Conservation (phyloP, 331 rosid genomes). For the Quercus tomentella region DNA sequence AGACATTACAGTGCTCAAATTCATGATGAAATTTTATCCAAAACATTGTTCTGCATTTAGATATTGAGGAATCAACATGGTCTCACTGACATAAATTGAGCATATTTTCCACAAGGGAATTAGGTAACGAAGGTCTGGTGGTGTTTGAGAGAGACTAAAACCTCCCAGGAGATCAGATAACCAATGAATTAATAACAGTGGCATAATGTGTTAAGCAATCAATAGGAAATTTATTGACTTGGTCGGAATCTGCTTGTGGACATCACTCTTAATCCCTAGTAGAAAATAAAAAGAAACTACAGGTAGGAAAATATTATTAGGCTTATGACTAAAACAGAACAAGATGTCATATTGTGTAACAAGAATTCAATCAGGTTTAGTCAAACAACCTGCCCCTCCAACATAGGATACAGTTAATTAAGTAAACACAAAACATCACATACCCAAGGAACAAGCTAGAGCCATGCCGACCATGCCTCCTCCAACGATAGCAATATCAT, state of each 20-base stretch:
- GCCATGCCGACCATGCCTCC: conserved; percentile 99
- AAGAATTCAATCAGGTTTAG: not conserved
- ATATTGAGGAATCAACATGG: too few species aligned
- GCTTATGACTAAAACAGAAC: not conserved
- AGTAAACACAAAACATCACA: conserved; percentile 20
- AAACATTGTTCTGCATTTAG: too few species aligned
- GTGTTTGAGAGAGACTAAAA: too few species aligned
- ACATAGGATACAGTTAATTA: not conserved
- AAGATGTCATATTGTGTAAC: not conserved
- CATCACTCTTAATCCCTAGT: not conserved
- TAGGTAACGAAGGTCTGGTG: too few species aligned
- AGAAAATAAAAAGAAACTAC: not conserved
- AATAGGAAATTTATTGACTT: not conserved
- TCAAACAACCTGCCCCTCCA: not conserved
- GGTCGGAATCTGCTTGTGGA: not conserved
- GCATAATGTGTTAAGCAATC: too few species aligned
- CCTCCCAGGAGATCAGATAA: too few species aligned
- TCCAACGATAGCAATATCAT: conserved; percentile 95
- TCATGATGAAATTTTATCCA: too few species aligned
- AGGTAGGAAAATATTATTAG: not conserved
- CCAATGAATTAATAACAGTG: too few species aligned
- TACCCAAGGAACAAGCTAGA: conserved; percentile 93
- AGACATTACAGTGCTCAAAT: not conserved
- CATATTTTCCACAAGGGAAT: too few species aligned
- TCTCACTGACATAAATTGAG: too few species aligned